Percentiles rank a stretch among this genome's conserved stretches.
These are phyloP conservation scores for Pseudogymnoascus sp. DNA, from an alignment of 2,329 filamentous ascomycete genomes.

Conservation along the genomic window DNA sequence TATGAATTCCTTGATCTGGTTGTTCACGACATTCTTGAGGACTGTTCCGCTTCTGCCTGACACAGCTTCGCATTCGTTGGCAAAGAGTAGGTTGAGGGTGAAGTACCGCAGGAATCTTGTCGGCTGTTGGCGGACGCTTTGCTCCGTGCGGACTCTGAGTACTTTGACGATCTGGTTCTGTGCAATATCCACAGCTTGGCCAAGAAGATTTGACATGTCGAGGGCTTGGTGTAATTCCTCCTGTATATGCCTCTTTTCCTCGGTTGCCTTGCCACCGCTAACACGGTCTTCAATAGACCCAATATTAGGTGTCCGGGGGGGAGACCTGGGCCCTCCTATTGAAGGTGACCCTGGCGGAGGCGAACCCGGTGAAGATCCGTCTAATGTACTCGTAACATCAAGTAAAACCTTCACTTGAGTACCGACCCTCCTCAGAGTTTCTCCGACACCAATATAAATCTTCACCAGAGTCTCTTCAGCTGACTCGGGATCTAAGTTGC, in stretches of 20 bases:
- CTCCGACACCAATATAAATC: slow-evolving; percentile 81
- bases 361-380: slow-evolving; percentile 30
- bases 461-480: slow-evolving; percentile 74
- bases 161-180: slow-evolving; percentile 71
- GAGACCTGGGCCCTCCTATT: slow-evolving; percentile 22
- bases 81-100: slow-evolving; percentile 72
- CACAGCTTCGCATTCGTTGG: slow-evolving; percentile 78
- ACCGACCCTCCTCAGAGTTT: slow-evolving; percentile 75
- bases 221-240: slow-evolving; percentile 70
- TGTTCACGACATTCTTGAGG: slow-evolving; percentile 71
- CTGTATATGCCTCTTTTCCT: slow-evolving; percentile 43
- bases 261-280: slow-evolving; percentile 12
- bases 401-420: slow-evolving; percentile 92
- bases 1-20: slow-evolving; percentile 75
- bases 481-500: slow-evolving; percentile 73
- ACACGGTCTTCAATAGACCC: slow-evolving; percentile 23
- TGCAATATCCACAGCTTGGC: slow-evolving; percentile 71
- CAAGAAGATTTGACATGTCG: slow-evolving; percentile 69
- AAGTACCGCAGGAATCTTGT: slow-evolving; percentile 73
- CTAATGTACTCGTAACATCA: slow-evolving; percentile 76
- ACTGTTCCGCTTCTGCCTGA: slow-evolving; percentile 69
- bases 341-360: slow-evolving; percentile 22
- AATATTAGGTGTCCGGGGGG: slow-evolving; percentile 27
- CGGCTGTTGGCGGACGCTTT: slow-evolving; percentile 60
- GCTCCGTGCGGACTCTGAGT: slow-evolving; percentile 67